These are phyloP conservation scores for Aspergillus niger DNA, from an alignment of 2,329 filamentous ascomycete genomes.

Conservation along the genomic window DNA sequence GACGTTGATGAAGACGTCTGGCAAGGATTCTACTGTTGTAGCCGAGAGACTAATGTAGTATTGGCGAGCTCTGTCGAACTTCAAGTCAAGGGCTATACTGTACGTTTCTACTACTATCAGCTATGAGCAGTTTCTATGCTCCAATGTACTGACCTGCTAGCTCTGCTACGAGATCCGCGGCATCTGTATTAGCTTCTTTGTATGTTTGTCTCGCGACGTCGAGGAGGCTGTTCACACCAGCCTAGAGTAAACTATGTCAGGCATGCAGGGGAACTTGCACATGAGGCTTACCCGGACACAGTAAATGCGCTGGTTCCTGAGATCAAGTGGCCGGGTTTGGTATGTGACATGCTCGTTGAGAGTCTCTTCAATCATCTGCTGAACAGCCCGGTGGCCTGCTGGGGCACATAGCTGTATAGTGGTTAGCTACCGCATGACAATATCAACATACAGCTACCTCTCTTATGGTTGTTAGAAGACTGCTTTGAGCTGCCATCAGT, in stretches of 20 bases:
- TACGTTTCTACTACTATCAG: slow-evolving; percentile 53
- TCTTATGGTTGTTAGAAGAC: slow-evolving; percentile 67
- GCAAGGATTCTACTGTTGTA: slow-evolving; percentile 64
- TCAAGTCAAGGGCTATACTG: slow-evolving; percentile 65
- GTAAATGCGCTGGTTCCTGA: slow-evolving; percentile 87
- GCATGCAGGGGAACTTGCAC: neutral
- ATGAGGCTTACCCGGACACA: slow-evolving; percentile 67
- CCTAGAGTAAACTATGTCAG: slow-evolving; percentile 47
- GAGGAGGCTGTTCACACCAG: slow-evolving; percentile 79
- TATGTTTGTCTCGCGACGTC: slow-evolving; percentile 88
- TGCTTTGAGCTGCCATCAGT: slow-evolving; percentile 64
- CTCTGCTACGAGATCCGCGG: slow-evolving; percentile 68
- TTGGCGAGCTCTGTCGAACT: slow-evolving; percentile 74
- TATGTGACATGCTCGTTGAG: slow-evolving; percentile 83
- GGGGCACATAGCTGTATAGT: slow-evolving; percentile 61
- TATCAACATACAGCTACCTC: slow-evolving; percentile 44
- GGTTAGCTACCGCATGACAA: neutral
- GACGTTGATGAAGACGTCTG: slow-evolving; percentile 74
- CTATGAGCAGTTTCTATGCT: neutral
- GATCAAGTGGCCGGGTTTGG: slow-evolving; percentile 75
- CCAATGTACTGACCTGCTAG: slow-evolving; percentile 59
- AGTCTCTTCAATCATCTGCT: slow-evolving; percentile 65
- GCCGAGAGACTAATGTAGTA: slow-evolving; percentile 73
- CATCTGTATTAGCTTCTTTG: slow-evolving; percentile 81
- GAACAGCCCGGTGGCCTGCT: slow-evolving; percentile 61